Evolutionary conservation across 2,329 filamentous ascomycete species (phyloP), one percentile per base, ranked within the genome.

Genomic region (Torrubiella hemipterigena): DNA sequence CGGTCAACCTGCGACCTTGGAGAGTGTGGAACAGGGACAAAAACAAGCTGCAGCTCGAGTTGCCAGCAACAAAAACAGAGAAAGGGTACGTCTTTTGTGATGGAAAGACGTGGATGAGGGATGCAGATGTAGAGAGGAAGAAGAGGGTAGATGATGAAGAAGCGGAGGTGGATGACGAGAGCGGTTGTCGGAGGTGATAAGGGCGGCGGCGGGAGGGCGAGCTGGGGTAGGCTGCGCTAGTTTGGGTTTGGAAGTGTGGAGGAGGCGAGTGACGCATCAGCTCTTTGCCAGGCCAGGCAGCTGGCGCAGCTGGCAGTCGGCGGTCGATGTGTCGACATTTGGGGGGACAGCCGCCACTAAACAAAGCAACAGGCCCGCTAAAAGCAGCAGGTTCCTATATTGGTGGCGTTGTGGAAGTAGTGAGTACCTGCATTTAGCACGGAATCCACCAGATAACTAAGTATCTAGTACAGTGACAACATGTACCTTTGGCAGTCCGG

Each of bases 1-100:
- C 45, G 50, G 48, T 58, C 51, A 51, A 51, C 55, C 52, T 48
- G 53, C 49, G 55, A 56, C 52, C 24, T 4, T 13, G 20, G 17
- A 18, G 14, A 22, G 8, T 24, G 22, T 21, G 40, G 44, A 34
- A 42, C 46, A 41, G 36, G 34, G 30, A 42, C 31, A 37, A 43
- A 44, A 45, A 42, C 40, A 48, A 45, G 39, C 17, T 4, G 17
- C n/a, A n/a, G n/a, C n/a, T n/a, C n/a, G n/a, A n/a, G n/a, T n/a
- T n/a, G n/a, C n/a, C n/a, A n/a, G n/a, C n/a, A n/a, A n/a, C n/a
- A n/a, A n/a, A n/a, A n/a, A n/a, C n/a, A n/a, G n/a, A n/a, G 32
- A 38, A 30, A 34, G 27, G 31, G 31, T 30, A 27, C 30, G 32
- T 33, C 19, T 27, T 32, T 35, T 27, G 23, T 32, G 32, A 24